Evolutionary conservation across 2,329 filamentous ascomycete species (phyloP).

Genomic region (Drechslerella dactyloides): DNA sequence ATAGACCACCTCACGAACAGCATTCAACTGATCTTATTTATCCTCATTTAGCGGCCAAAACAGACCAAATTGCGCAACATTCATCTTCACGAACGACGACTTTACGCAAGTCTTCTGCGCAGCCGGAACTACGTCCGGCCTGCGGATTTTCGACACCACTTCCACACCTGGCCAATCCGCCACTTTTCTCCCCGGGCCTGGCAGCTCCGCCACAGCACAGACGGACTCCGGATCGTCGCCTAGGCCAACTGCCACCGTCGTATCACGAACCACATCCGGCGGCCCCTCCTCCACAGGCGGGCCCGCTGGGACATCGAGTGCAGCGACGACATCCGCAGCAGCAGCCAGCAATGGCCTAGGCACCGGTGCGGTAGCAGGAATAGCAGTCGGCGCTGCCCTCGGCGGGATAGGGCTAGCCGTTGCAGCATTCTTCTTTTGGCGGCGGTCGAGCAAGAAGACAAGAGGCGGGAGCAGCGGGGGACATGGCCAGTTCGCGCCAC

Average conservation of each 20-base stretch:
- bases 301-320: background rate
- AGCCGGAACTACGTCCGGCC: constrained; percentile 22
- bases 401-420: constrained; percentile 37
- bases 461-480: background rate
- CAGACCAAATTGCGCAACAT: constrained; percentile 36
- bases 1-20: background rate
- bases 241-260: constrained; percentile 8
- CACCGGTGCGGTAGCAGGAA: constrained; percentile 40
- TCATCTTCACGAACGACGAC: constrained; percentile 34
- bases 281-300: background rate
- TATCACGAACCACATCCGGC: constrained; percentile 6
- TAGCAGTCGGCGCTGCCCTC: constrained; percentile 38
- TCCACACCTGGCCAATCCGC: constrained; percentile 27
- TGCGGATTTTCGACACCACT: constrained; percentile 30
- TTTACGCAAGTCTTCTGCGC: constrained; percentile 46
- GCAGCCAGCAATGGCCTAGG: constrained; percentile 8
- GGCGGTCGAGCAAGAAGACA: constrained; percentile 16
- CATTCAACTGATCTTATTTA: background rate
- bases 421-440: constrained; percentile 45
- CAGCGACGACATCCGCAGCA: constrained; percentile 6
- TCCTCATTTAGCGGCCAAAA: constrained; percentile 12
- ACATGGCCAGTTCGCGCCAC: constrained; percentile 24
- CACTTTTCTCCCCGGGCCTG: constrained; percentile 23
- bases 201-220: background rate
- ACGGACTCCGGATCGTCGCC: background rate